phyloP scores from a whole-genome alignment of 331 rosid genomes.

The Acacia pycnantha region DNA sequence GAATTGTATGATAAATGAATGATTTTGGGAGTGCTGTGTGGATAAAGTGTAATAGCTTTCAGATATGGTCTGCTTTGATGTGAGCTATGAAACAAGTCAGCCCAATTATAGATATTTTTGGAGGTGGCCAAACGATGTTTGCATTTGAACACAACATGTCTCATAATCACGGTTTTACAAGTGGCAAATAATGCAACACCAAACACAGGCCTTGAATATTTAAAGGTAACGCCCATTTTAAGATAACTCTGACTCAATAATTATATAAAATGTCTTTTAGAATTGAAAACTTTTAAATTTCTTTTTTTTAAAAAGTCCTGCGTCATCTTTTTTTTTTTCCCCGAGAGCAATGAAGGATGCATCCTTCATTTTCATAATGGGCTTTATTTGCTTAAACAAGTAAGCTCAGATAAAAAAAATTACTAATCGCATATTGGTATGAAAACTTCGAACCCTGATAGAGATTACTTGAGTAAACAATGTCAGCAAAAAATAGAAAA shows the following conservation, averaged over 20 bases:
- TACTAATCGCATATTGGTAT: too few species aligned
- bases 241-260: not conserved
- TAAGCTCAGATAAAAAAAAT: not conserved
- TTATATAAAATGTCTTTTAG: too few species aligned
- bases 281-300: too few species aligned
- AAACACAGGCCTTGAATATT: not conserved
- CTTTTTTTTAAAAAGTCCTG: not conserved
- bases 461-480: not conserved
- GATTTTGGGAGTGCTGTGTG: too few species aligned
- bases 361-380: not conserved
- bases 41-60: not conserved
- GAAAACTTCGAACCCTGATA: not conserved
- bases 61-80: not conserved
- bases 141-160: not conserved
- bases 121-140: too few species aligned
- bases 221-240: not conserved
- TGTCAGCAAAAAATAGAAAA: not conserved
- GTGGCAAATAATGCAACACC: not conserved
- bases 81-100: not conserved
- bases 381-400: not conserved
- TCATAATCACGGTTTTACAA: too few species aligned
- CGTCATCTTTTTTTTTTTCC: not conserved
- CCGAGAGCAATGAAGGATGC: not conserved
- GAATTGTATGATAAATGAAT: too few species aligned
- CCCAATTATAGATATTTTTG: not conserved